A percentile compares a stretch with the other conserved stretches of the same genome.
Evolutionary conservation across 495 filamentous ascomycete species (phyloP).

Genomic region (Thozetella sp.): DNA sequence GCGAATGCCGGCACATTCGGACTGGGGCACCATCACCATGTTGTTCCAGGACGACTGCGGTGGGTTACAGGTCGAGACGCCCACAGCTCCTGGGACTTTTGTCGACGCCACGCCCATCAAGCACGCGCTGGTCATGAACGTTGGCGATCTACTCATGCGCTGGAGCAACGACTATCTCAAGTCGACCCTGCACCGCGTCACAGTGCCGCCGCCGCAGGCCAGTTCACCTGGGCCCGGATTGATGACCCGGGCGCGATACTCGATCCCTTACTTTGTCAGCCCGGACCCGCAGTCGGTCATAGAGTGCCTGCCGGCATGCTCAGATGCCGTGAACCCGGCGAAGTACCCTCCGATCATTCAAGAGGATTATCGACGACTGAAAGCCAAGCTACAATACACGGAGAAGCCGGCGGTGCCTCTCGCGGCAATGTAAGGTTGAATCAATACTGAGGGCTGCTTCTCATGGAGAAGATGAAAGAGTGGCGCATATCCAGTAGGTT

Average conservation of each 20-base stretch:
- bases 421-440: not conserved
- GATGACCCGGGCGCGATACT: constrained; percentile 57
- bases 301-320: constrained; percentile 57
- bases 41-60: constrained; percentile 54
- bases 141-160: constrained; percentile 61
- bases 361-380: constrained; percentile 52
- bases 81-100: constrained; percentile 46
- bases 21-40: constrained; percentile 49
- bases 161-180: constrained; percentile 62
- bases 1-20: constrained; percentile 56
- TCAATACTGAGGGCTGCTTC: too few relatives aligned
- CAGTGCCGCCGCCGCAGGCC: constrained; percentile 35
- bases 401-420: constrained; percentile 10
- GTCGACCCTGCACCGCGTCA: constrained; percentile 60
- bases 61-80: constrained; percentile 61
- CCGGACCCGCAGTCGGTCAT: constrained; percentile 56
- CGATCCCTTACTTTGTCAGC: constrained; percentile 64
- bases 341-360: constrained; percentile 58
- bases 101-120: constrained; percentile 50
- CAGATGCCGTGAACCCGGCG: constrained; percentile 28
- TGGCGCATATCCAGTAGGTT: too few relatives aligned
- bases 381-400: constrained; percentile 53
- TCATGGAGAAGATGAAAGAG: too few relatives aligned
- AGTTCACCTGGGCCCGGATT: constrained; percentile 36
- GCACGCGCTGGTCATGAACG: constrained; percentile 58